A percentile compares a stretch with the other conserved stretches of the same genome.
Evolutionary conservation across 768 basidiomycete genomes (phyloP).

Genomic region (Pisolithus albus): DNA sequence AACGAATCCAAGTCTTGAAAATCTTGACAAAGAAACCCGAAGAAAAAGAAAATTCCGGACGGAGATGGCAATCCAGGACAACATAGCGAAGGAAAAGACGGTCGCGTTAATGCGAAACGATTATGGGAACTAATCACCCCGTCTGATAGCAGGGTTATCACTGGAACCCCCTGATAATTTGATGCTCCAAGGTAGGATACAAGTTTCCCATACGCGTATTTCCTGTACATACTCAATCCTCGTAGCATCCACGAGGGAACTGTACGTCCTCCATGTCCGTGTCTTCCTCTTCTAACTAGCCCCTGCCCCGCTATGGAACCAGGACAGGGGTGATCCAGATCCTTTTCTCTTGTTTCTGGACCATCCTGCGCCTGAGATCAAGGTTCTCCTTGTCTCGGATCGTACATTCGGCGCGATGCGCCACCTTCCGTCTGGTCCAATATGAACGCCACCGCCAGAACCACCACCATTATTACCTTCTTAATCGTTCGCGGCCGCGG

Average conservation of each 20-base stretch:
- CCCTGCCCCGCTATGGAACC: constrained; percentile 41
- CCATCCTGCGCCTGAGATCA: constrained; percentile 42
- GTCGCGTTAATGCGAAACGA: constrained; percentile 29
- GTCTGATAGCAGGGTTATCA: constrained; percentile 40
- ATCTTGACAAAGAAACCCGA: too few relatives aligned
- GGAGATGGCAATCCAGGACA: too few relatives aligned
- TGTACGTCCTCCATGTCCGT: constrained; percentile 45
- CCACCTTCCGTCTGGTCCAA: constrained; percentile 42
- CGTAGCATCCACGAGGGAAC: constrained; percentile 51
- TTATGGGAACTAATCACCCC: constrained; percentile 20
- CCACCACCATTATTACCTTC: too few relatives aligned
- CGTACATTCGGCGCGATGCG: constrained; percentile 63
- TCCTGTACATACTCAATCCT: constrained; percentile 43
- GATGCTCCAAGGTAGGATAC: constrained; percentile 17
- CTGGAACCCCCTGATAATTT: constrained; percentile 50
- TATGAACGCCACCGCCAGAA: constrained; percentile 27
- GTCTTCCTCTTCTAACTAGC: constrained; percentile 21
- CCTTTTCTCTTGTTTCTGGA: constrained; percentile 56
- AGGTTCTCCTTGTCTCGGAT: constrained; percentile 55
- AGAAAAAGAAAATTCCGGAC: too few relatives aligned
- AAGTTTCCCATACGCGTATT: constrained; percentile 5
- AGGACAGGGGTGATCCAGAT: constrained; percentile 36
- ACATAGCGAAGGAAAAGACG: neutral
- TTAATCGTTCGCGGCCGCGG: too few relatives aligned
- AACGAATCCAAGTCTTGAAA: too few relatives aligned